A percentile compares a stretch with the other conserved stretches of the same genome.
These are phyloP conservation scores for Chaetomidium leptoderma DNA, from an alignment of 495 filamentous ascomycete species.

Conservation along the genomic window DNA sequence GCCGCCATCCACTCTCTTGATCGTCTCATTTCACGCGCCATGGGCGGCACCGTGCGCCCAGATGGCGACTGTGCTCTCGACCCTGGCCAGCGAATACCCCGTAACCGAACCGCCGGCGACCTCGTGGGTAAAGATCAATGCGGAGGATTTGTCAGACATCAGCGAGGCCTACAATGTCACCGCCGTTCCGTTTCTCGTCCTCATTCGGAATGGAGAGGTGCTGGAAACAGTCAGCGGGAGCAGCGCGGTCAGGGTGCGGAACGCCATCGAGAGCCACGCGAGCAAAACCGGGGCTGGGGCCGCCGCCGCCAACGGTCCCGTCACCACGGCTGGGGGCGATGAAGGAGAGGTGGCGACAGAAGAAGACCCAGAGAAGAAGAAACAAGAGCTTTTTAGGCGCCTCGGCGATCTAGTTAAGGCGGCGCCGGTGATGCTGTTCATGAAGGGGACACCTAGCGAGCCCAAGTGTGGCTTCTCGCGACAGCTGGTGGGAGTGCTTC, in stretches of 20 bases:
- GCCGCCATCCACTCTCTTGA: conserved; percentile 61
- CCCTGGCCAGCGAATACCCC: conserved; percentile 78
- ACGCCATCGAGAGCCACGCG: conserved; percentile 76
- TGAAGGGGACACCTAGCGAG: conserved; percentile 83
- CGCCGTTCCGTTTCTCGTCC: conserved; percentile 85
- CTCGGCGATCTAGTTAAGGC: conserved; percentile 81
- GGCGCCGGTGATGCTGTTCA: conserved; percentile 96
- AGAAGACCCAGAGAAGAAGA: conserved; percentile 52
- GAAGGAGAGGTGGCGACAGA: conserved; percentile 25
- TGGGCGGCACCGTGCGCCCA: conserved; percentile 97
- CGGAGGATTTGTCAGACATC: conserved; percentile 82
- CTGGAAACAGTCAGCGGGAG: conserved; percentile 82
- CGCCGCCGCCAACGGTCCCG: conserved; percentile 32
- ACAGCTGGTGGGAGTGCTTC: conserved; percentile 76
- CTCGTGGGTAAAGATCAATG: conserved; percentile 82
- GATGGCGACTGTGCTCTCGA: conserved; percentile 80
- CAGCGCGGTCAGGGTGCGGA: conserved; percentile 75
- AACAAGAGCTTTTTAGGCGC: conserved; percentile 74
- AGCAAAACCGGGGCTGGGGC: conserved; percentile 29
- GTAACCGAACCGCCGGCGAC: conserved; percentile 58
- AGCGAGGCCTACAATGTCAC: conserved; percentile 87
- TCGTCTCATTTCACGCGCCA: conserved; percentile 90
- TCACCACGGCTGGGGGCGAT: conserved; percentile 17
- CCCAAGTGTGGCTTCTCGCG: conserved; percentile 95
- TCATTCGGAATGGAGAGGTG: conserved; percentile 63